Evolutionary conservation across 768 basidiomycete species (phyloP), one percentile per base, ranked within the genome.

Genomic region (Royoungia palumana): DNA sequence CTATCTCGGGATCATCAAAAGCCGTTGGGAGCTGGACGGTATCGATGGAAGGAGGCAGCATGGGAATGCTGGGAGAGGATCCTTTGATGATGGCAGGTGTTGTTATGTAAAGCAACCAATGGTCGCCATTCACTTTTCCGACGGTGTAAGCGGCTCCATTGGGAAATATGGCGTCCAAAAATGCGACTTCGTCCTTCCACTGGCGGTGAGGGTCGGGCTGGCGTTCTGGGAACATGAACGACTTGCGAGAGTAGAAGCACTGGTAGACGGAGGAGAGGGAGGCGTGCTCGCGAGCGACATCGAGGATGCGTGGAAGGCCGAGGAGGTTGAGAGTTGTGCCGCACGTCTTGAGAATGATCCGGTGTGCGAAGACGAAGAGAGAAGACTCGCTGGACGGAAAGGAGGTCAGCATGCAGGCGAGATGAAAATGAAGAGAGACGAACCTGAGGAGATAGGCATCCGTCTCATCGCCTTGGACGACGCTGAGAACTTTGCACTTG

Each of bases 141-240:
- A 98, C 85, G 25, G 91, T 94, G 73, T 99, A 99, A 4, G 94
- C 96, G 7, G 92, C 82, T 41, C 94, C 94, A 65, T 81, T 80
- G 58, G 78, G 76, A 68, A 99, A 98, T 53, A 94, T 84, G 53
- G 81, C 80, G 64, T 99, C 95, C 43, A 99, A 76, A 64, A 83
- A 98, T 49, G 83, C 81, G 61, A 98, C 88, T 72, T 99, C 96
- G 48, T 89, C 80, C 50, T 82, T 82, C 96, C 96, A 99, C 61
- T 93, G 89, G 48, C 82, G 77, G 70, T 99, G 96, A 14, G 94
- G 94, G 4, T 93, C 94, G 19, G 74, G 73, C 65, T 99, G 96
- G 20, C 89, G 83, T 67, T 99, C 96, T 8, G 96, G 96, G 70
- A 97, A 99, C 89, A 98, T 97, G 80, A 98, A 99, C 7, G 89